These are phyloP conservation scores for Amanita exitialis DNA, from an alignment of 768 basidiomycete genomes.

Conservation along the genomic window DNA sequence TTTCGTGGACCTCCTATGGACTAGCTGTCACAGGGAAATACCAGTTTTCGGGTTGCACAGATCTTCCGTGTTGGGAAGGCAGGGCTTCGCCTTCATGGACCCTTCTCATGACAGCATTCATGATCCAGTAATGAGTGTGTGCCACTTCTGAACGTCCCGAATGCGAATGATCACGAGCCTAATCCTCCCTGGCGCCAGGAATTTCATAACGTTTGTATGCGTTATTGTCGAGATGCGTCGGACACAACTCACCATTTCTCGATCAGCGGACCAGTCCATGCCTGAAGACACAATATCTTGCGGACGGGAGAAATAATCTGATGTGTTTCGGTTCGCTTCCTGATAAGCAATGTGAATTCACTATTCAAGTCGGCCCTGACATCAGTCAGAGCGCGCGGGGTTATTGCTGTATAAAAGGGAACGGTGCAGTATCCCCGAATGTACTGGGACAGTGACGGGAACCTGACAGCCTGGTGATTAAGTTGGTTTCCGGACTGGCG, in stretches of 20 bases:
- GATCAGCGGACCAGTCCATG: constrained; percentile 10
- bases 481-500: constrained; percentile 24
- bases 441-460: constrained; percentile 12
- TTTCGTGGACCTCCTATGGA: neutral
- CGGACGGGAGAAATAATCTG: constrained; percentile 2
- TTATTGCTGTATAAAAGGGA: constrained; percentile 14
- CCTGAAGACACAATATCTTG: constrained; percentile 4
- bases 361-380: constrained; percentile 21
- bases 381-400: constrained; percentile 17
- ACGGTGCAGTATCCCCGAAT: constrained; percentile 27
- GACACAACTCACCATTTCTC: neutral
- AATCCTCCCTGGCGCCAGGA: neutral
- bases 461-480: constrained; percentile 16
- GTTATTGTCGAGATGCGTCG: constrained; percentile 2
- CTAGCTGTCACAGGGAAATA: neutral
- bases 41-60: neutral
- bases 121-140: neutral
- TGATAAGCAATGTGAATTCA: constrained; percentile 12
- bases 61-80: neutral
- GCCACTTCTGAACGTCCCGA: constrained; percentile 3
- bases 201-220: neutral
- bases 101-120: constrained; percentile 13
- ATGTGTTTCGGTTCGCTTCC: constrained; percentile 3
- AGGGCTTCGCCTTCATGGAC: constrained; percentile 6
- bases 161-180: constrained; percentile 2